phyloP scores from a whole-genome alignment of 495 filamentous ascomycete genomes.

The Immersiella caudata region DNA sequence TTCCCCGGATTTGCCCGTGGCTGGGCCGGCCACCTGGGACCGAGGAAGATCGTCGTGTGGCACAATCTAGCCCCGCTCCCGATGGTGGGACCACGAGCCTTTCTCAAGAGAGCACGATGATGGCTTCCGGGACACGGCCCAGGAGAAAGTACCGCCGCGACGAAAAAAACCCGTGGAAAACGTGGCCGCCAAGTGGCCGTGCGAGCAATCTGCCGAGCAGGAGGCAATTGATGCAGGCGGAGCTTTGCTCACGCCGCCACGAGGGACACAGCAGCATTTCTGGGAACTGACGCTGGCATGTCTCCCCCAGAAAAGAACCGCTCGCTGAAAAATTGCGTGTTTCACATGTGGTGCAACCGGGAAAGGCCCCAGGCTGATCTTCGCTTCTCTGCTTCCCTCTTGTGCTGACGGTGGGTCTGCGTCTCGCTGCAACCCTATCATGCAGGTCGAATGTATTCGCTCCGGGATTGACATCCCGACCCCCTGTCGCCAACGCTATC shows the following conservation, averaged over 20 bases:
- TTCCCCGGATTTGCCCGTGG: not conserved
- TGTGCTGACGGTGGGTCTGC: not conserved
- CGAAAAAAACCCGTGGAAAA: not conserved
- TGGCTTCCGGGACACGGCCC: not conserved
- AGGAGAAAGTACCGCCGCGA: not conserved
- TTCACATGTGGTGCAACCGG: not conserved
- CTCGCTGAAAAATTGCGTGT: not conserved
- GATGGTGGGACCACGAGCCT: not conserved
- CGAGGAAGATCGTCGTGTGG: not conserved
- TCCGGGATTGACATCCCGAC: not conserved
- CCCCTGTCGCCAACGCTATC: not conserved
- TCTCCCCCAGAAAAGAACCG: not conserved
- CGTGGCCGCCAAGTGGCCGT: not conserved
- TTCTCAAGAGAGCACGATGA: not conserved
- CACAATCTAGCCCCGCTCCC: not conserved
- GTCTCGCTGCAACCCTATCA: not conserved
- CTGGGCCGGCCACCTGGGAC: not conserved
- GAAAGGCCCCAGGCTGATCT: not conserved
- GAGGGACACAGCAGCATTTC: not conserved
- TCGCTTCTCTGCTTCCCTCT: not conserved
- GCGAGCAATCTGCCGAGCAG: not conserved
- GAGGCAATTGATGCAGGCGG: not conserved
- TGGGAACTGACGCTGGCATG: not conserved
- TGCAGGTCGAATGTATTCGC: not conserved
- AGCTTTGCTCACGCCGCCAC: not conserved